phyloP scores from a whole-genome alignment of 371 early-diverging fungal species.

The Capillidium rhysosporum region DNA sequence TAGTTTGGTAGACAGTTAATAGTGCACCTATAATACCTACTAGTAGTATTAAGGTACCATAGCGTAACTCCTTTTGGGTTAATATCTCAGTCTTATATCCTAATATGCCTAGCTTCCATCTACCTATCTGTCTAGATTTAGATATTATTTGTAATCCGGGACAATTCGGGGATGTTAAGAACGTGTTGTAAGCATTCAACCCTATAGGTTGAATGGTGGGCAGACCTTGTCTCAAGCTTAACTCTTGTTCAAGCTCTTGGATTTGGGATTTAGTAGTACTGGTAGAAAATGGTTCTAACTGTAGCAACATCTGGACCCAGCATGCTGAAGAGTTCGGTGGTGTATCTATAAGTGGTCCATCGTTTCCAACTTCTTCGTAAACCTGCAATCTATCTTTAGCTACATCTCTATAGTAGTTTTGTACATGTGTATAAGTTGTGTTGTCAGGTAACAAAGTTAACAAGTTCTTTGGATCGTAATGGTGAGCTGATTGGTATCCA shows the following conservation, averaged over 20 bases:
- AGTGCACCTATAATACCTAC: background rate
- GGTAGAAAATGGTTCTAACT: background rate
- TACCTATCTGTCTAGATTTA: background rate
- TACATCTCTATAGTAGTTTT: background rate
- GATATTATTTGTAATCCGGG: background rate
- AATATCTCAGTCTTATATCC: background rate
- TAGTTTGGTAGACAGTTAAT: background rate
- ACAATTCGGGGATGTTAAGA: slow-evolving; percentile 3
- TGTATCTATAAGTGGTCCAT: background rate
- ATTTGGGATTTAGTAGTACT: background rate
- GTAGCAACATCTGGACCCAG: background rate
- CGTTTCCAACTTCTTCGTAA: background rate
- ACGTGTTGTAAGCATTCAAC: background rate
- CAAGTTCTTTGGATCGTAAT: background rate
- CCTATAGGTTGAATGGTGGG: background rate
- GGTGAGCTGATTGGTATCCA: background rate
- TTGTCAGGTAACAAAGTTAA: background rate
- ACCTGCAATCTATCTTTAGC: background rate
- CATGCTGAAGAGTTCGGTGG: background rate
- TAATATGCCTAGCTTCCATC: background rate
- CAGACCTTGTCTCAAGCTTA: background rate
- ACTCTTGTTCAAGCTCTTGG: background rate
- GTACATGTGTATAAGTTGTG: background rate
- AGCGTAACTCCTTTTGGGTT: background rate
- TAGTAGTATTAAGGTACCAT: background rate